phyloP scores from a whole-genome alignment of 352 stramenopile species.

The Globisporangium barbulae region DNA sequence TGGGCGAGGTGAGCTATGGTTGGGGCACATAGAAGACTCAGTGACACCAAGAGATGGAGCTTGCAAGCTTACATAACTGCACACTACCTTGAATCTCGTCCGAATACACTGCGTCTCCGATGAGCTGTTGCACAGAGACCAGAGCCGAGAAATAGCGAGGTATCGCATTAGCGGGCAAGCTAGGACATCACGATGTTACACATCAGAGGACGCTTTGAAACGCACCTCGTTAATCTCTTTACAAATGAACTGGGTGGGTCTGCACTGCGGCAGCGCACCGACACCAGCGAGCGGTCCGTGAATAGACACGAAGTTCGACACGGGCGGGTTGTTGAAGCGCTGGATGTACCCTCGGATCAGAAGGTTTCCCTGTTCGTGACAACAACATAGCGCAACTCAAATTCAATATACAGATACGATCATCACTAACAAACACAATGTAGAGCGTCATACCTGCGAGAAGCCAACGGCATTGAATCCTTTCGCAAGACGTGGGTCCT shows the following conservation, averaged over 20 bases:
- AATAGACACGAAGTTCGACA: constrained; percentile 90
- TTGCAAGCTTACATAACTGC: background rate
- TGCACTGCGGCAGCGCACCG: constrained; percentile 86
- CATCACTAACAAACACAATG: background rate
- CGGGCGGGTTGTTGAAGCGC: constrained; percentile 90
- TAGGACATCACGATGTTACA: background rate
- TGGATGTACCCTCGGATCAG: constrained; percentile 94
- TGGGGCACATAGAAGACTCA: background rate
- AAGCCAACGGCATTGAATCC: constrained; percentile 95
- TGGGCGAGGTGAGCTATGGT: constrained; percentile 75
- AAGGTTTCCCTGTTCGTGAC: constrained; percentile 73
- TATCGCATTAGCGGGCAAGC: background rate
- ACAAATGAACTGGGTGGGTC: constrained; percentile 80
- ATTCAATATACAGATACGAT: background rate
- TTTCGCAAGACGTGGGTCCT: constrained; percentile 75
- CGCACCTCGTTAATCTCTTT: constrained; percentile 74
- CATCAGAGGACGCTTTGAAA: constrained; percentile 2
- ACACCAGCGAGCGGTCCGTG: constrained; percentile 91
- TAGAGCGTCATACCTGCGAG: constrained; percentile 65
- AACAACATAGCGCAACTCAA: background rate
- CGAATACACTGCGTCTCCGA: constrained; percentile 84
- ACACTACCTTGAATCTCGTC: constrained; percentile 72
- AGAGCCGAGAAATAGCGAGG: background rate
- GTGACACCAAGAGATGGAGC: background rate
- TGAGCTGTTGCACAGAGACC: constrained; percentile 50